Base-by-base conservation (phyloP, 148 eudicot species). In the Pouteria glomerata region DNA sequence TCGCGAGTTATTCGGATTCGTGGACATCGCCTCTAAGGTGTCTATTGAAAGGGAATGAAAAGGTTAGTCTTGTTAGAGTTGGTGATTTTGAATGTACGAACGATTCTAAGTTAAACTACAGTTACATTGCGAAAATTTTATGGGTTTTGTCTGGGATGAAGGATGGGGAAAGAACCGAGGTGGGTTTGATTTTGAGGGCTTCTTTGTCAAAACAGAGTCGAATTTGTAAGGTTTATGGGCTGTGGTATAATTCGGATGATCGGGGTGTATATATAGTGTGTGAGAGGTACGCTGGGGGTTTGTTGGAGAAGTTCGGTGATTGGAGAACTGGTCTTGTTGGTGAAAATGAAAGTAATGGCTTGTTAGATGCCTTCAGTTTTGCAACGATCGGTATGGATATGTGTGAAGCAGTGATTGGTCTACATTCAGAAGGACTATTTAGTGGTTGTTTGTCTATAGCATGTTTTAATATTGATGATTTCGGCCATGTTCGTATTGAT, bases 221-320 rank as follows among this genome's bases (percentile, higher is more conserved):
- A 51, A 71, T 87, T 45, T 85, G 89, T 57, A 77, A 64, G 60
- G 74, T 82, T 39, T 85, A 80, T 68, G 98, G 98, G 61, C 14
- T 90, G 72, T 93, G 98, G 98, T 85, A 72, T 63, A 79, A 85
- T 76, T 70, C 63, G 29, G 81, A 68, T n/a, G 85, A 77, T 76
- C 81, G 78, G 27, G 30, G 31, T 52, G 71, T 90, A 19, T 93
- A 84, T 79, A 47, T 93, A 33, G 87, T 89, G 62, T 70, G 76
- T 74, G 81, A 86, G 82, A 84, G 71, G 72, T 77, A 77, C 77
- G 63, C 37, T 21, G 70, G 59, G 45, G 59, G 59, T 52, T 51
- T 82, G 52, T 30, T 13, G 42, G 70, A 76, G 42, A 68, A 56
- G 69, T 60, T 72, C 44, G 58, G 45, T 30, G 42, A 51, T 66